Evolutionary conservation across 345 rosid species (phyloP).

Genomic region (Euphorbia pulcherrima): DNA sequence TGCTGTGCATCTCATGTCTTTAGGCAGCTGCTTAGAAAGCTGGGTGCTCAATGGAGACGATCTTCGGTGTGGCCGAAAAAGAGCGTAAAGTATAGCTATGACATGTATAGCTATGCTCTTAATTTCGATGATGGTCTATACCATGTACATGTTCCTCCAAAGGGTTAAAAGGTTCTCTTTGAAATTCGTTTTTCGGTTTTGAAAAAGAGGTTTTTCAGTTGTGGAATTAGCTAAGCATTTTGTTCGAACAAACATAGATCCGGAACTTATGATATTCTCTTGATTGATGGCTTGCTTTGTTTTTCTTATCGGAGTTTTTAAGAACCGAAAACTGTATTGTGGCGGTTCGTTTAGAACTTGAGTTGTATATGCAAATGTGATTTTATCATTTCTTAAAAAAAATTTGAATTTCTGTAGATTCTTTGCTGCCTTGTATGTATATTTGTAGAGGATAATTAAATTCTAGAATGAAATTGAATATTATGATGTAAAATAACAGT

Average conservation of each 20-base stretch:
- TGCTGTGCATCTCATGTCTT: no score
- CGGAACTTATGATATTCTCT: not conserved
- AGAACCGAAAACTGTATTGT: not conserved
- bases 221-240: no score
- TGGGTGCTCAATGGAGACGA: slow-evolving; percentile 25
- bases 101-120: slow-evolving; percentile 31
- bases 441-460: not conserved
- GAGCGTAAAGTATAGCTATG: slow-evolving; percentile 28
- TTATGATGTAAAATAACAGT: not conserved
- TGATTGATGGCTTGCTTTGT: no score
- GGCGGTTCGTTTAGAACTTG: not conserved
- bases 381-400: no score
- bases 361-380: no score
- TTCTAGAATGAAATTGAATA: not conserved
- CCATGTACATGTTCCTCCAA: not conserved
- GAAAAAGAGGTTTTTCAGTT: no score
- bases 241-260: not conserved
- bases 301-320: no score
- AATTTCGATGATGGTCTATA: slow-evolving; percentile 33
- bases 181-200: not conserved
- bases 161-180: not conserved
- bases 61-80: slow-evolving; percentile 20
- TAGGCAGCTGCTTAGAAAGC: slow-evolving; percentile 23
- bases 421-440: not conserved
- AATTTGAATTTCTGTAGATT: not conserved